Conservation (phyloP, 768 basidiomycete genomes). For the Rhizopogon vulgaris region DNA sequence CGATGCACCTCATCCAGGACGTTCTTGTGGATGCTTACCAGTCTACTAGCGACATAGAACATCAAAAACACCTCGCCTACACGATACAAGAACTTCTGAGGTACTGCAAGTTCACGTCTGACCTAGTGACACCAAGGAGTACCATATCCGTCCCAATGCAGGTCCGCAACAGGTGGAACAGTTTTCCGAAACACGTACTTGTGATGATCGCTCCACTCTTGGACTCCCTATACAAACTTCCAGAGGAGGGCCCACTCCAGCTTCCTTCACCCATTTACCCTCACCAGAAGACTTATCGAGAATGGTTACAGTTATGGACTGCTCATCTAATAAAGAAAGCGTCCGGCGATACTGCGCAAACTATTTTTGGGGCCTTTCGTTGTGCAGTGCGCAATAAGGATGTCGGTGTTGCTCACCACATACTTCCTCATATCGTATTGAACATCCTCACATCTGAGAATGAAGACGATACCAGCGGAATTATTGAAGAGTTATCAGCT, state of each 20-base stretch:
- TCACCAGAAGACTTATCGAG: slow-evolving; percentile 74
- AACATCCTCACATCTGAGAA: slow-evolving; percentile 76
- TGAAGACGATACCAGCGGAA: slow-evolving; percentile 53
- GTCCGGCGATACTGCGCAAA: slow-evolving; percentile 49
- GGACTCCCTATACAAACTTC: slow-evolving; percentile 56
- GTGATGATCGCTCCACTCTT: slow-evolving; percentile 86
- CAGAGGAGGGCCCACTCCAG: slow-evolving; percentile 32
- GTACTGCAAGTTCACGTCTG: slow-evolving; percentile 80
- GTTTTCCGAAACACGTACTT: slow-evolving; percentile 73
- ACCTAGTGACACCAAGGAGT: slow-evolving; percentile 54
- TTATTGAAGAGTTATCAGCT: slow-evolving; percentile 68
- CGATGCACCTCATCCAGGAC: slow-evolving; percentile 77
- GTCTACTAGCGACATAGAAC: slow-evolving; percentile 89
- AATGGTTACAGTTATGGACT: slow-evolving; percentile 94
- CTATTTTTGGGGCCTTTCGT: slow-evolving; percentile 74
- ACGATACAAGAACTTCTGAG: slow-evolving; percentile 87
- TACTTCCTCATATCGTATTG: slow-evolving; percentile 88
- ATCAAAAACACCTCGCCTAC: slow-evolving; percentile 85
- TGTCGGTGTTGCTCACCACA: slow-evolving; percentile 86
- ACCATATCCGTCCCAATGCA: slow-evolving; percentile 51
- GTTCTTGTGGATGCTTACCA: slow-evolving; percentile 87
- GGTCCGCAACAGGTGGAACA: slow-evolving; percentile 72
- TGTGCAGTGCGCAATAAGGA: slow-evolving; percentile 81
- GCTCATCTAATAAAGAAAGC: slow-evolving; percentile 68
- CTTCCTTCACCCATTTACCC: slow-evolving; percentile 75